Base-by-base conservation (phyloP, 805 yeast genomes). In the Nakazawaea sp. region DNA sequence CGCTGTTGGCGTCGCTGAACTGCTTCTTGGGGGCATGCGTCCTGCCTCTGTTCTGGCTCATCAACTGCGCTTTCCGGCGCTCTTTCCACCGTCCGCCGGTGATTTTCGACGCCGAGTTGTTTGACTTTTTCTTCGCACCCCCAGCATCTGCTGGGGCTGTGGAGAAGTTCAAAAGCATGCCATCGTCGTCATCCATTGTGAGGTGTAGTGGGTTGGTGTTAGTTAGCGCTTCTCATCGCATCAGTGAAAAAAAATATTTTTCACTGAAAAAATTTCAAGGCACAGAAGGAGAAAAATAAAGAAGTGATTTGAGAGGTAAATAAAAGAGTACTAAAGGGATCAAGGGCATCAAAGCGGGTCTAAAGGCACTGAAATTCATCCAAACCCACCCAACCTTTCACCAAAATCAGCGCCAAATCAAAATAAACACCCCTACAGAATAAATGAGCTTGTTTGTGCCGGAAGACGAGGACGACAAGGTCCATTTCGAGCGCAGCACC, bases 21-120 rank as follows among this genome's bases (percentile, higher is more conserved):
- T 38, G 31, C 45, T 26, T 21, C 24, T 46, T 30, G 36, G 37
- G 35, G 34, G 27, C 42, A 24, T 33, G 40, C 8, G 43, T 47
- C 32, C 61, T 43, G 5, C 55, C 53, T 45, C 72, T 64, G 20
- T 78, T 81, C 45, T 64, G 64, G 27, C 66, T 52, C 38, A 68
- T 56, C 49, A 71, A 64, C 49, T 75, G 78, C 41, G 74, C 61
- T 52, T 73, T 75, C 48, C 92, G 64, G 44, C 95, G 70, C 40
- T 86, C 94, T 48, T 73, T 80, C 95, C 95, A 86, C 45, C 70
- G 71, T 12, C 94, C 95, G 26, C 90, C 90, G 2, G 72, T 64
- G 2, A 77, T 70, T 50, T 70, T 76, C 27, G 24, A 16, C 42
- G 45, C 45, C 38, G 17, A 44, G 26, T 32, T 45, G 21, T 40